phyloP scores from a whole-genome alignment of 495 filamentous ascomycete species.

The Schizothecium vesticola region DNA sequence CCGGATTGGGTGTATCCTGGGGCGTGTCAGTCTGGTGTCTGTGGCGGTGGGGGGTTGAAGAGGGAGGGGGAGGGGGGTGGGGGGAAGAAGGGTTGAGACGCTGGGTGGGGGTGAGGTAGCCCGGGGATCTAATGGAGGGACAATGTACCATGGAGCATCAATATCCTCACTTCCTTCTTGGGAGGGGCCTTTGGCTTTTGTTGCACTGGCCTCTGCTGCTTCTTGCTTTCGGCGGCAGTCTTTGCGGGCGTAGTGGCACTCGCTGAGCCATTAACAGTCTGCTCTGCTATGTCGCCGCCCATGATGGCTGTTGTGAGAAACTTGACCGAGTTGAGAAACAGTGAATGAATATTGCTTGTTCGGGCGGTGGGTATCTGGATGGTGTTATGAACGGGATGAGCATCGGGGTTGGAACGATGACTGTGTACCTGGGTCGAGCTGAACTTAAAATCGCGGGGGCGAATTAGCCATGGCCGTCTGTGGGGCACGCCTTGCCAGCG shows the following conservation, averaged over 20 bases:
- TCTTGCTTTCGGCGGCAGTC: background rate
- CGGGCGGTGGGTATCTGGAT: background rate
- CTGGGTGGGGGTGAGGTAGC: background rate
- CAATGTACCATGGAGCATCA: conserved; percentile 54
- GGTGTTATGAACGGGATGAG: background rate
- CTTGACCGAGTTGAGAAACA: background rate
- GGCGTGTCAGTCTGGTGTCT: background rate
- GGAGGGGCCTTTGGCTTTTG: background rate
- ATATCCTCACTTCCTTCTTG: conserved; percentile 45
- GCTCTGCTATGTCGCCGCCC: background rate
- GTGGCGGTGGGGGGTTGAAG: background rate
- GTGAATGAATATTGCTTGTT: background rate
- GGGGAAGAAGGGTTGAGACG: background rate
- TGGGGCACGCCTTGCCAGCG: background rate
- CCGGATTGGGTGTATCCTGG: conserved; percentile 88
- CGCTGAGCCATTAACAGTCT: background rate
- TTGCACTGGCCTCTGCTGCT: background rate
- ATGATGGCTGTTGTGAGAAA: background rate
- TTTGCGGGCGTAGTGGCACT: background rate
- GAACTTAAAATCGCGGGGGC: background rate
- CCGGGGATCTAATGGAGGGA: background rate
- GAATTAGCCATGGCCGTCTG: background rate
- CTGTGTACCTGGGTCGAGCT: background rate
- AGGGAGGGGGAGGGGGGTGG: too few species aligned
- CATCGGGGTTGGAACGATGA: background rate